Evolutionary conservation across 495 filamentous ascomycete species (phyloP), one percentile per base, ranked within the genome.

Genomic region (Aspergillus cavernicola): DNA sequence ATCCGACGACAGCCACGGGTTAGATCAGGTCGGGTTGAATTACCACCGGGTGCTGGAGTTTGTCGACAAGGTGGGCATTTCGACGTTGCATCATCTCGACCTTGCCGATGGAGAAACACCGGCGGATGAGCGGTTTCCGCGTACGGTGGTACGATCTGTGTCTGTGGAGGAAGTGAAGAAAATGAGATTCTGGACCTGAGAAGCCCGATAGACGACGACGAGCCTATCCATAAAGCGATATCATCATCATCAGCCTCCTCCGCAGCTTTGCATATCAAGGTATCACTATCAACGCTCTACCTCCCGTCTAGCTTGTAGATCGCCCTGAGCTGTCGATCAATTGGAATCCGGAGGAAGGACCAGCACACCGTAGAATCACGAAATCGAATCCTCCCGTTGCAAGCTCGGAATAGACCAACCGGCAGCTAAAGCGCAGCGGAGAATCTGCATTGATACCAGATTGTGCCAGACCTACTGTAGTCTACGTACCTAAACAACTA

Each of bases 1-100:
- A 33, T 93, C 88, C 3, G 92, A 97, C 67, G 92, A 97, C 65
- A 92, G 90, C 62, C 92, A 97, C 66, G 84, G 86, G 22, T 76
- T 89, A 52, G 85, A 80, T 8, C 90, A 97, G 67, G 78, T 97
- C 3, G 87, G 80, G 39, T 78, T 84, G 52, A 84, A 88, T 61
- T 90, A 84, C 68, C 61, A 64, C 36, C 73, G 72, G 18, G 72
- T 84, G n/a, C 60, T 87, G 51, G 73, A 81, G 0, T 95, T 81
- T 52, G 52, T 83, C 44, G 68, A 75, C 47, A 50, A 54, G 12
- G 67, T 70, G 26, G 80, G 75, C 13, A 80, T 86, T 23, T 49
- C 57, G 19, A 61, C 52, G 4, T 24, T 81, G 56, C 66, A 70
- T 66, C 72, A 73, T 57, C 53, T 80, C 43, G 63, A 66, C 37